These are phyloP conservation scores for Pythium folliculosum DNA, from an alignment of 352 stramenopile species.

Conservation along the genomic window DNA sequence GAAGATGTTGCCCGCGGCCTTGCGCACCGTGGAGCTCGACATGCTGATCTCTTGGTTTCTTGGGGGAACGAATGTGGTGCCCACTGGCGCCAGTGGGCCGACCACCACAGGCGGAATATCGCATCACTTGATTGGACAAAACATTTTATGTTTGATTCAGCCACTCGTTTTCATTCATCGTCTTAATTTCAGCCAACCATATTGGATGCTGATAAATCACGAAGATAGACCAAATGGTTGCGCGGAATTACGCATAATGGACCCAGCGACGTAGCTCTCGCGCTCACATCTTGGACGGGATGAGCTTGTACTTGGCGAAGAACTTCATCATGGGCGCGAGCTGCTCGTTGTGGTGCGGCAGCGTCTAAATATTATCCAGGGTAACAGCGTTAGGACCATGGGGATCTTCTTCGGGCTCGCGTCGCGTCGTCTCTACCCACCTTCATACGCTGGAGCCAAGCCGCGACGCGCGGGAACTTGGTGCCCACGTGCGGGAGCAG, in stretches of 20 bases:
- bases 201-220: not conserved
- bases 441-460: constrained; percentile 80
- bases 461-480: constrained; percentile 53
- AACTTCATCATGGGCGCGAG: constrained; percentile 66
- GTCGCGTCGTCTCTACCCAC: constrained; percentile 23
- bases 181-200: not conserved
- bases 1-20: constrained; percentile 59
- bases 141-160: no score
- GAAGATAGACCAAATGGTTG: not conserved
- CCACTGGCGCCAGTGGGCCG: no score
- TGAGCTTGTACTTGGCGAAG: constrained; percentile 69
- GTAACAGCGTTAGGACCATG: constrained; percentile 6
- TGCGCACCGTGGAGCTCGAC: constrained; percentile 23
- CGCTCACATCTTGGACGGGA: constrained; percentile 22
- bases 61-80: no score
- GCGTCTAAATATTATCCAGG: constrained; percentile 31
- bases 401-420: no score
- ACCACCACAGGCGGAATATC: no score
- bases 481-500: constrained; percentile 44
- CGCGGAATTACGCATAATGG: not conserved
- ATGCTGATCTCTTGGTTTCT: constrained; percentile 19
- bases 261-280: not conserved
- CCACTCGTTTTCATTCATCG: no score
- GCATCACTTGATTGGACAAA: no score
- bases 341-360: constrained; percentile 68